Evolutionary conservation across 73 alveolate species (phyloP).

Genomic region (Tetrahymena elliotti): DNA sequence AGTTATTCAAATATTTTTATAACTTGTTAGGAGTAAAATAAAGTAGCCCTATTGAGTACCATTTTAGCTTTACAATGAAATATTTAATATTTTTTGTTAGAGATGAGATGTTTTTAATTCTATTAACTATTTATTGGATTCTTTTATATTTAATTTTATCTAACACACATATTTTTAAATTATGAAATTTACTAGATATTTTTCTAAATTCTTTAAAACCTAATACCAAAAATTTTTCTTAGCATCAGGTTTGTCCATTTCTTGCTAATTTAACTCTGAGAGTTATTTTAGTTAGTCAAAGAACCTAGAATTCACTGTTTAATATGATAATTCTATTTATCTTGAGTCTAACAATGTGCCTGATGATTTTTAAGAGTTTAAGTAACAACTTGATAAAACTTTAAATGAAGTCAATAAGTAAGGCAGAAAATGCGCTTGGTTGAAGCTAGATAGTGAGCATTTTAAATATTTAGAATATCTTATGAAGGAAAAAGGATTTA

Average conservation of each 20-base stretch:
- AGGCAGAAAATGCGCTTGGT: not conserved
- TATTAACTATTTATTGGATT: not conserved
- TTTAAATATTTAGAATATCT: not conserved
- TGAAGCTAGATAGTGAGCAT: not conserved
- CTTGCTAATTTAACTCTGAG: not conserved
- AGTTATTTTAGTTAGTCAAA: not conserved
- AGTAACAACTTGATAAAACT: not conserved
- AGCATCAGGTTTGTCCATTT: not conserved
- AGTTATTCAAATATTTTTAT: not conserved
- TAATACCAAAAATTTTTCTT: not conserved
- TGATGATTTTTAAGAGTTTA: not conserved
- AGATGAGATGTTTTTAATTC: not conserved
- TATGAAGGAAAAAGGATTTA: not conserved
- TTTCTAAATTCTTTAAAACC: not conserved
- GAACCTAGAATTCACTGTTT: not conserved
- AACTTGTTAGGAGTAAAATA: not conserved
- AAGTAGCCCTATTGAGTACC: not conserved
- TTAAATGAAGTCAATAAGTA: not conserved
- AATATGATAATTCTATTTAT: not conserved
- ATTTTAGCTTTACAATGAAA: not conserved
- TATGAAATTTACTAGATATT: not conserved
- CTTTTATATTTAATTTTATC: too few relatives aligned
- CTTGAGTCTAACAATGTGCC: not conserved
- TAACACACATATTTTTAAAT: too few relatives aligned
- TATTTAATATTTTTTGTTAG: too few relatives aligned